Base-by-base conservation (phyloP, 805 yeast genomes). In the Metschnikowia baotianmanensis region DNA sequence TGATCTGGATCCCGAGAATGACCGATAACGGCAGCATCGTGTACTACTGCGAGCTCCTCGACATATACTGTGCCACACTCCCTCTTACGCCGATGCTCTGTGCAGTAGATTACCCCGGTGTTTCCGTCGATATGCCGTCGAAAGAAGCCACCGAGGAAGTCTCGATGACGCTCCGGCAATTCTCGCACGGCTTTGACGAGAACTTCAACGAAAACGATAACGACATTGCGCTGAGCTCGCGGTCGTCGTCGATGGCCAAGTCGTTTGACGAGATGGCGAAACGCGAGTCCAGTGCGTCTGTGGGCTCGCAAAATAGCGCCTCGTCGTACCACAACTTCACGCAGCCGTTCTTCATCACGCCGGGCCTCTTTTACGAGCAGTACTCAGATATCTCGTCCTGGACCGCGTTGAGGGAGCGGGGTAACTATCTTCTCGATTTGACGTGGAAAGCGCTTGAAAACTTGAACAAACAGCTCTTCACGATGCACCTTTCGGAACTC, bases 1-100 rank as follows among this genome's bases (percentile, higher is more conserved):
- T 63, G 10, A 43, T 60, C 4, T 84, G 91, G 90, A 58, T 80
- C 0, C 84, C 88, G 0, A 71, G 75, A 34, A 62, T 75, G n/a
- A 74, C 83, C 1, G 66, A 69, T 10, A 73, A 70, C 37, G 83
- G 80, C 16, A 74, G 74, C 36, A 58, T 80, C 12, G 62, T 82
- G 6, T 85, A 72, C 59, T 80, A 77, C 59, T 79, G 82, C 52
- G 74, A 78, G 23, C 77, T 77, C 24, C 61, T 85, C 38, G 75
- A 81, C 49, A 65, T 82, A 1, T 78, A 76, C 49, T 77, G 87
- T 48, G 70, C 71, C 29, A 72, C 76, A 11, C 53, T 82, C 27
- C 91, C 93, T 0, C 60, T 78, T 38, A 57, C 55, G 11, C 45
- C 53, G 2, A 51, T 59, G 35, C 50, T 53, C 3, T 47, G 55